phyloP scores from a whole-genome alignment of 106 monocot genomes.

The Phalaenopsis aphrodite region DNA sequence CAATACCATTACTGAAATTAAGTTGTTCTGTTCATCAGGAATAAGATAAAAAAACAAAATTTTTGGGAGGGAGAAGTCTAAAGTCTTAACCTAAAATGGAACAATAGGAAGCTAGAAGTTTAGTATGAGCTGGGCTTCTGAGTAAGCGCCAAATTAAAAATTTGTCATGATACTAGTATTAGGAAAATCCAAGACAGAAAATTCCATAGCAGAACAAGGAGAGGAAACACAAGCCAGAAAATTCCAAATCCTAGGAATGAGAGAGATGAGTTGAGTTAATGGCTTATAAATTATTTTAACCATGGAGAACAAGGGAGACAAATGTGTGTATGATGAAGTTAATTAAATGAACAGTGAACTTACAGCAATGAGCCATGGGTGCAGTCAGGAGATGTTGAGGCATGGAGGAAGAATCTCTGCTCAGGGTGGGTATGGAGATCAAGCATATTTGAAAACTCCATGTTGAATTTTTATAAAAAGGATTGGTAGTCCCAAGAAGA shows the following conservation, averaged over 20 bases:
- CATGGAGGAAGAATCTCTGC: constrained; percentile 2
- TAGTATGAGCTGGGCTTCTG: no score
- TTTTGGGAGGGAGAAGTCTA: no score
- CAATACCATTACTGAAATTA: constrained; percentile 13
- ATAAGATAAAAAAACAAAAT: background rate
- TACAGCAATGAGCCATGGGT: constrained; percentile 10
- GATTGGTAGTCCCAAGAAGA: constrained; percentile 17
- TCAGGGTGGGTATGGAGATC: constrained; percentile 13
- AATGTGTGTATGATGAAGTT: constrained; percentile 1
- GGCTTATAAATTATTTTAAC: background rate
- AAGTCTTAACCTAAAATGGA: constrained; percentile 1
- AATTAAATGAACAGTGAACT: background rate
- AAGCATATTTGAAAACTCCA: constrained; percentile 12
- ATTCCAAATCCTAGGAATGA: constrained; percentile 7
- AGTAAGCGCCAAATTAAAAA: background rate
- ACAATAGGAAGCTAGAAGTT: background rate
- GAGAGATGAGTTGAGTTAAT: background rate
- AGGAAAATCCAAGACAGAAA: background rate
- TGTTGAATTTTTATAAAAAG: constrained; percentile 14
- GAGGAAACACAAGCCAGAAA: background rate
- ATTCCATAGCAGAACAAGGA: background rate
- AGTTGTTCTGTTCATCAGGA: no score
- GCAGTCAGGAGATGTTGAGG: background rate
- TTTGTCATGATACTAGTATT: constrained; percentile 1
- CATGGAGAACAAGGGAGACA: background rate